Evolutionary conservation across 352 stramenopile species (phyloP), one percentile per base, ranked within the genome.

Genomic region (Thalassiosira pacifica): DNA sequence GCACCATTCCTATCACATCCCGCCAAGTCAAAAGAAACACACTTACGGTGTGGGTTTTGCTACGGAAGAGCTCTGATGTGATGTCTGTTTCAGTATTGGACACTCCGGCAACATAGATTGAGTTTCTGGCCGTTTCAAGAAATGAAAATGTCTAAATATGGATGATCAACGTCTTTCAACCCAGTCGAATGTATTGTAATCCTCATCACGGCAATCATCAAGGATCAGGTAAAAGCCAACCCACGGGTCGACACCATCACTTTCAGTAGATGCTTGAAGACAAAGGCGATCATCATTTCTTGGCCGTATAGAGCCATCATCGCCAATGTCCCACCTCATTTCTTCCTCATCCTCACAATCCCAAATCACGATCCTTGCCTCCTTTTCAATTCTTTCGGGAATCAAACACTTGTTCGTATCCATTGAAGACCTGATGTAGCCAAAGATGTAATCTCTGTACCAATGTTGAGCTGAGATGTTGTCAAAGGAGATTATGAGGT

Each of bases 381-480:
- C 65, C 9, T 55, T 32, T 10, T 52, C 63, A 32, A 32, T 32
- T 70, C 31, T 55, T 52, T 18, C 63, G 16, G 6, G 10, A 26
- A 70, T 32, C 63, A 70, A 70, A 26, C 63, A 70, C 37, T 70
- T 70, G 19, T 45, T 55, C 22, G 40, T 57, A 32, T 70, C 63
- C 6, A 70, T 53, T 18, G 19, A 70, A 31, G 63, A 70, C 26
- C 63, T 70, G 63, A 55, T 55, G 26, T 70, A 70, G 22, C 45
- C 37, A 26, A 18, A 52, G 19, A n/a, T 13, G 18, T 22, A 19
- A 31, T 70, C 63, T 19, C 37, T 27, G 37, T 70, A 53, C 63
- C 63, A 70, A 55, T 32, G 55, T 70, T 70, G 63, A 29, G 63
- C 63, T 70, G 18, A n/a, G n/a, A n/a, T n/a, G n/a, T n/a, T n/a